phyloP scores from a whole-genome alignment of 2,329 filamentous ascomycete genomes.

The Penicillium polonicum region DNA sequence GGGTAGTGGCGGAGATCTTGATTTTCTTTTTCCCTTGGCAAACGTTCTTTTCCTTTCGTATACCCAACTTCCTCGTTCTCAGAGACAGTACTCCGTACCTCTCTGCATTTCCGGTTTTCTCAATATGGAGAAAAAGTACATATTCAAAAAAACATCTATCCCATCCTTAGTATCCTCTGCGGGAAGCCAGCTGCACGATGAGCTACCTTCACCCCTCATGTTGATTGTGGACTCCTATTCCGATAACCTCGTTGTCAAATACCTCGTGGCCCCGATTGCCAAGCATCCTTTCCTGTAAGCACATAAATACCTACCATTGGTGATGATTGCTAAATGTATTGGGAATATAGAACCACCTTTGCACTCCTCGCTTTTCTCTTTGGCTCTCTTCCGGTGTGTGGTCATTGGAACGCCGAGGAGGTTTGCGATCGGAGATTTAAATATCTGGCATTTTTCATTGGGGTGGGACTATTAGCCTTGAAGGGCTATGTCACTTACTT shows the following conservation, averaged over 20 bases:
- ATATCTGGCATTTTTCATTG: not conserved
- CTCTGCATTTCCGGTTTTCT: not conserved
- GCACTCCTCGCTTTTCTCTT: not conserved
- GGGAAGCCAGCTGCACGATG: not conserved
- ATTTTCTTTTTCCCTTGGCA: not conserved
- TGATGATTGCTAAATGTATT: not conserved
- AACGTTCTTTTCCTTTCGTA: not conserved
- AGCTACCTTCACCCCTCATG: not conserved
- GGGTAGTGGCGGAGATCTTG: too few species aligned
- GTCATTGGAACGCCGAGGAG: not conserved
- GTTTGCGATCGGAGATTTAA: not conserved
- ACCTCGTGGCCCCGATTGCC: not conserved
- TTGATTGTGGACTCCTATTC: not conserved
- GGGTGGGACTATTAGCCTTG: not conserved
- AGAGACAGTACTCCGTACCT: not conserved
- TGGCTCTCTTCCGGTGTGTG: not conserved
- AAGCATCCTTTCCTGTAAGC: not conserved
- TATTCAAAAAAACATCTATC: not conserved
- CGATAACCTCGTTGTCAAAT: not conserved
- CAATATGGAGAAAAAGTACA: not conserved
- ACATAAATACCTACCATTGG: not conserved
- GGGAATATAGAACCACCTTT: not conserved
- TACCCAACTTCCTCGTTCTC: not conserved
- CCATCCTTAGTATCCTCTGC: not conserved
- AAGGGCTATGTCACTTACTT: not conserved